Percentiles rank a stretch among this genome's conserved stretches.
phyloP scores from a whole-genome alignment of 192 early-diverging fungal species.

The Backusella liffmaniae region DNA sequence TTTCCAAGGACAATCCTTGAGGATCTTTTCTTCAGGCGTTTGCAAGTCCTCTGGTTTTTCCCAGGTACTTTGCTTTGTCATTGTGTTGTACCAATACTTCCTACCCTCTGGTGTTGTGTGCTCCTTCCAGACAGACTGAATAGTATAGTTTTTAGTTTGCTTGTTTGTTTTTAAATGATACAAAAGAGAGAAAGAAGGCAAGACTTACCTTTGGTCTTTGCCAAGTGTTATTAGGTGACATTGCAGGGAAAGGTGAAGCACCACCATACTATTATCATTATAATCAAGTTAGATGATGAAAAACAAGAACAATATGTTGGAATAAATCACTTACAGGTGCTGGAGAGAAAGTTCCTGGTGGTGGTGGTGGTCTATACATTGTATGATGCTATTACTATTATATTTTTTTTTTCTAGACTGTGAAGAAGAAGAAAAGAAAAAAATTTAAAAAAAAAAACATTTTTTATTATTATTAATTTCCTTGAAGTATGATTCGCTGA shows the following conservation, averaged over 20 bases:
- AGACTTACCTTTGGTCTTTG: conserved; percentile 3
- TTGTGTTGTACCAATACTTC: conserved; percentile 82
- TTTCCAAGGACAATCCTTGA: conserved; percentile 75
- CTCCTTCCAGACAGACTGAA: conserved; percentile 62
- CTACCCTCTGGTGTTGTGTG: conserved; percentile 80
- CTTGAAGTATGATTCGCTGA: background rate
- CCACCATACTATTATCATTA: background rate
- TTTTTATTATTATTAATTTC: background rate
- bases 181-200: background rate
- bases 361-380: conserved; percentile 23
- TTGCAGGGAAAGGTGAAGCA: background rate
- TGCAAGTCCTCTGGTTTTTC: conserved; percentile 93
- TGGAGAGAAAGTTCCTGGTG: conserved; percentile 7
- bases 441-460: background rate
- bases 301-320: background rate
- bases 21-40: conserved; percentile 68
- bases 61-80: conserved; percentile 82
- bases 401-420: background rate
- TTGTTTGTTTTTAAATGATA: background rate
- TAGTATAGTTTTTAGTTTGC: background rate
- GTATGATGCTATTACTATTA: background rate
- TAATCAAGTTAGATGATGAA: background rate
- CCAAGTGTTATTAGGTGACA: background rate
- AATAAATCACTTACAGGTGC: conserved; percentile 6
- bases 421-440: background rate